Conservation (phyloP, 192 early-diverging fungal species). For the Allomyces javanicus region DNA sequence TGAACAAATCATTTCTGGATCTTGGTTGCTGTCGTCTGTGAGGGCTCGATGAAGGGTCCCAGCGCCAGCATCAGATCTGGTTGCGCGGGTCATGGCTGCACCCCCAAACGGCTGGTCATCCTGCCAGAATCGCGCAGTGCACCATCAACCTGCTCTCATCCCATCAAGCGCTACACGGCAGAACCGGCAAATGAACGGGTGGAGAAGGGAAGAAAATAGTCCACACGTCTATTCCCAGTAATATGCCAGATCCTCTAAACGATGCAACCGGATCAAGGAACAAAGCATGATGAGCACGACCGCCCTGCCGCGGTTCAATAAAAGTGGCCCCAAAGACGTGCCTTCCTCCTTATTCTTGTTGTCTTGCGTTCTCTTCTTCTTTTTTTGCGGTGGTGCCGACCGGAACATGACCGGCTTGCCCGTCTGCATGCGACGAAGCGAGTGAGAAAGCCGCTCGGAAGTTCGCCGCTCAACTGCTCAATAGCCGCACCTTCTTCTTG, state of each 20-base stretch:
- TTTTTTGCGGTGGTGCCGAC: slow-evolving; percentile 36
- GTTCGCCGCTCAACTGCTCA: background rate
- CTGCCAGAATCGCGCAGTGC: too few relatives aligned
- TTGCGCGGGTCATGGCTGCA: too few relatives aligned
- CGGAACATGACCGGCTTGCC: slow-evolving; percentile 36
- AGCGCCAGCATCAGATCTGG: too few relatives aligned
- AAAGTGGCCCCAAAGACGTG: background rate
- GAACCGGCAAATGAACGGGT: too few relatives aligned
- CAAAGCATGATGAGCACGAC: background rate
- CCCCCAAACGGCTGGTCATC: too few relatives aligned
- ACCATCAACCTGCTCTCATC: too few relatives aligned
- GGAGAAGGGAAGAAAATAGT: too few relatives aligned
- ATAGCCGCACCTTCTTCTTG: slow-evolving; percentile 29
- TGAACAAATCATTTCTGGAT: too few relatives aligned
- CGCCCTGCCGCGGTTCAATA: background rate
- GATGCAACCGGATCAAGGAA: background rate
- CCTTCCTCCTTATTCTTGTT: slow-evolving; percentile 30
- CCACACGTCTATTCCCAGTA: background rate
- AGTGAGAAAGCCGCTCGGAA: background rate
- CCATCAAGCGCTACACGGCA: too few relatives aligned
- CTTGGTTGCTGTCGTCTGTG: too few relatives aligned
- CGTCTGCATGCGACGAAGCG: slow-evolving; percentile 7
- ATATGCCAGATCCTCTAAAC: background rate
- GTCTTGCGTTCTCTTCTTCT: slow-evolving; percentile 29
- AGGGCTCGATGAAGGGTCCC: too few relatives aligned